Percentiles rank a stretch among this genome's conserved stretches.
These are phyloP conservation scores for Alternaria triticimaculans DNA, from an alignment of 2,329 filamentous ascomycete species.

Conservation along the genomic window DNA sequence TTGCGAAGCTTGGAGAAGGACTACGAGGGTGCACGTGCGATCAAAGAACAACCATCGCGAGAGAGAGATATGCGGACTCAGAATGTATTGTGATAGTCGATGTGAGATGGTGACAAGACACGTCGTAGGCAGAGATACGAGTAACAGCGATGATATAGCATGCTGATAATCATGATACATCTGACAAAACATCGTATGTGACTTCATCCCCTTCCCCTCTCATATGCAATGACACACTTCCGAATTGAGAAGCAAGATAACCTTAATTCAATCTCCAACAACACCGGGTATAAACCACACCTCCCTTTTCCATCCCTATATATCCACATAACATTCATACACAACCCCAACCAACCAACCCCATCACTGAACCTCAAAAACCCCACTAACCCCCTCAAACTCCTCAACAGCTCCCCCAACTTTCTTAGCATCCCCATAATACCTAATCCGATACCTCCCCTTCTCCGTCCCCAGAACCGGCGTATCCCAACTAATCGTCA, in stretches of 20 bases:
- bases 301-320: not conserved
- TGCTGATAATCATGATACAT: not conserved
- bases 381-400: conserved; percentile 54
- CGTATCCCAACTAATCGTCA: conserved; percentile 81
- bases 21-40: too few species aligned
- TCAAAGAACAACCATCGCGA: too few species aligned
- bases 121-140: not conserved
- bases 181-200: not conserved
- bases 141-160: not conserved
- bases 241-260: too few species aligned
- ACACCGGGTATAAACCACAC: not conserved
- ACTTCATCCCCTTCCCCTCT: not conserved
- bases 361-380: not conserved
- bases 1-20: not conserved
- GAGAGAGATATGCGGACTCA: too few species aligned
- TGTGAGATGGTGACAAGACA: too few species aligned
- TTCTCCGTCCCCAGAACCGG: conserved; percentile 51
- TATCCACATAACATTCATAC: not conserved
- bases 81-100: too few species aligned
- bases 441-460: conserved; percentile 79
- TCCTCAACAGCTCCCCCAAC: conserved; percentile 65
- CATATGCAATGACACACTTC: not conserved
- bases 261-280: not conserved
- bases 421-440: conserved; percentile 83
- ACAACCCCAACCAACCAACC: not conserved